A percentile compares a stretch with the other conserved stretches of the same genome.
These are phyloP conservation scores for Suillus cothurnatus DNA, from an alignment of 768 basidiomycete species.

Conservation along the genomic window DNA sequence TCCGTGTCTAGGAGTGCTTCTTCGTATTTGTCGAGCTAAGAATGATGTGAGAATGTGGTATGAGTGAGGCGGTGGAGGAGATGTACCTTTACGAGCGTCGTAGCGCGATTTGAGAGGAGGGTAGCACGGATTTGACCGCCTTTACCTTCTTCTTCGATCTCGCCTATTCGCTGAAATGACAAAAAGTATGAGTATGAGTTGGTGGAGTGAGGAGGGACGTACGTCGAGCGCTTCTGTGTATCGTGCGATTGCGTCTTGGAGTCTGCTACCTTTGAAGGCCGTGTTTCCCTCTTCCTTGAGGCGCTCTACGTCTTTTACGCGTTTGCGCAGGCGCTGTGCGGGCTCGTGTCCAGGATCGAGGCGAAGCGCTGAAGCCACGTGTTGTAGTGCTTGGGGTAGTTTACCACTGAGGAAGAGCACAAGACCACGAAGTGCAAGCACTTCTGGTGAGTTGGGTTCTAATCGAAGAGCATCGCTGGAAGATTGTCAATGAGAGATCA, in stretches of 20 bases:
- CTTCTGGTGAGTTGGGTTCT: constrained; percentile 76
- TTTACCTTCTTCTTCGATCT: constrained; percentile 66
- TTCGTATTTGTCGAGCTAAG: constrained; percentile 61
- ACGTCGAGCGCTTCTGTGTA: constrained; percentile 78
- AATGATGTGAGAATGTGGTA: background rate
- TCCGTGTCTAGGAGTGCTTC: constrained; percentile 76
- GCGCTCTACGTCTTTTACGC: constrained; percentile 81
- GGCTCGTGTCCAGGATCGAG: constrained; percentile 76
- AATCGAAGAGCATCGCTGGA: constrained; percentile 73
- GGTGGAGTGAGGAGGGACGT: constrained; percentile 16
- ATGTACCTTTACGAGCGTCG: constrained; percentile 71
- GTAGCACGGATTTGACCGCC: constrained; percentile 84
- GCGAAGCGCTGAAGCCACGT: constrained; percentile 69
- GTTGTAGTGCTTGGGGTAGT: constrained; percentile 70
- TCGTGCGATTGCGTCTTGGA: constrained; percentile 63
- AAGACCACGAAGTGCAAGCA: constrained; percentile 74
- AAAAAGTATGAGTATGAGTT: background rate
- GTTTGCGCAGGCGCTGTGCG: constrained; percentile 71
- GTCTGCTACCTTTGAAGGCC: constrained; percentile 64
- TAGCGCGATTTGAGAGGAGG: constrained; percentile 82
- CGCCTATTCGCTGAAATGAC: constrained; percentile 60
- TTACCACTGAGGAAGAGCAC: constrained; percentile 76
- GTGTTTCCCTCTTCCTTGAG: constrained; percentile 85
- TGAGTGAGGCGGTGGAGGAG: background rate
- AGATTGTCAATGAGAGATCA: background rate